Percentiles rank a stretch among this genome's conserved stretches.
Conservation (phyloP, 75 land plant genomes). For the Adiantum capillusveneris region DNA sequence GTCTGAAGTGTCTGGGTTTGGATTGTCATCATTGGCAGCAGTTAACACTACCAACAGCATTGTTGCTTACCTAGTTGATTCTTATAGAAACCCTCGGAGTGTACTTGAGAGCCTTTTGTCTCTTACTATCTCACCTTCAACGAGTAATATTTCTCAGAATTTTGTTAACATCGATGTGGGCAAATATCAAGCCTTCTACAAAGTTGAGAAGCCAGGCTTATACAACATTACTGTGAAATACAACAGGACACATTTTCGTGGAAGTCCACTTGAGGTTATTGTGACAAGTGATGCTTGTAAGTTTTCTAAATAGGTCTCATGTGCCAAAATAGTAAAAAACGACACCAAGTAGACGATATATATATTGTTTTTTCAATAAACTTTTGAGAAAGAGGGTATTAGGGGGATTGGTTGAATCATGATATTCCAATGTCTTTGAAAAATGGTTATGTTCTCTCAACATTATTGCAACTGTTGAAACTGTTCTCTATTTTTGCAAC, state of each 20-base stretch:
- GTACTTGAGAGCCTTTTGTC: background rate
- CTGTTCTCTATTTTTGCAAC: too few species aligned
- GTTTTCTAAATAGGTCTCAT: background rate
- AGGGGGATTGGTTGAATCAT: too few species aligned
- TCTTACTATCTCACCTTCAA: background rate
- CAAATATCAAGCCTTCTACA: background rate
- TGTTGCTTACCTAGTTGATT: background rate
- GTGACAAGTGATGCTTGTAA: background rate
- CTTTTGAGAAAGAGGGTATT: too few species aligned
- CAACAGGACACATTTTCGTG: background rate
- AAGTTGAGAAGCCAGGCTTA: background rate
- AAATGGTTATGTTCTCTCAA: too few species aligned
- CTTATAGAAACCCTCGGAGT: background rate
- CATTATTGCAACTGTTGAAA: too few species aligned
- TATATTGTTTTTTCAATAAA: too few species aligned
- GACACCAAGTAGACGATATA: too few species aligned
- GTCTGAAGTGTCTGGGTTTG: background rate
- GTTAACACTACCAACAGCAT: background rate
- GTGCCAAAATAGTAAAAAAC: too few species aligned
- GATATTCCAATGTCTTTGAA: too few species aligned
- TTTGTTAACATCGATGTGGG: background rate
- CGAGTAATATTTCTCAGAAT: background rate
- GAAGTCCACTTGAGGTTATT: background rate
- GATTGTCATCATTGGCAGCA: background rate
- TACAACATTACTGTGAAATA: background rate